Base-by-base conservation (phyloP, 176 grass and related monocot genomes). In the Luzula sylvatica region DNA sequence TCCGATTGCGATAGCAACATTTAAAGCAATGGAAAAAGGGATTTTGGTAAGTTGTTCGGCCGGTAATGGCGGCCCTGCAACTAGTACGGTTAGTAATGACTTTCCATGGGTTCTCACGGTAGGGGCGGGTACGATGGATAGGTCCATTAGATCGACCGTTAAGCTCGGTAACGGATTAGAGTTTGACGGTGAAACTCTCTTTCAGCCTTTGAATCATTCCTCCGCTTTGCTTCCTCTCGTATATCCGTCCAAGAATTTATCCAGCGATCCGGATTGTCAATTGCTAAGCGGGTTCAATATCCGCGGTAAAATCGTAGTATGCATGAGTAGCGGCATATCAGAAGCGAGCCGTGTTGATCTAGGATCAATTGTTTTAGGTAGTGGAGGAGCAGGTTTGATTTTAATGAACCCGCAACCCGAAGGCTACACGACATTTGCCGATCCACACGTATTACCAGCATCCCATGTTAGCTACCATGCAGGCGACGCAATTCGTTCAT, bases 31-130 rank as follows among this genome's bases (percentile, higher is more conserved):
- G 70, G 77, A 94, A 77, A 83, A 76, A 20, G 89, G 83, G 23
- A 88, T 88, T 27, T 68, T 88, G 41, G 89, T 88, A 54, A 84
- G 76, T 56, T 84, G 73, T 60, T 72, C 89, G 1, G 83, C 79
- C 8, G 89, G 89, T n/a, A 88, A 95, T 57, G 56, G 48, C 0
- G 83, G 83, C 0, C 89, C 89, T 0, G 69, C 55, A 1, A 61
- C 65, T 16, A 58, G 77, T 1, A 45, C 78, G 3, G 68, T 82
- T 17, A 55, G 66, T 19, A 90, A 98, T 55, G 92, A 73, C 4
- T 86, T 82, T 35, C 92, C 85, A 0, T 90, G 92, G 85, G 74
- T 98, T 59, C 85, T 98, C 51, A 98, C 92, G 18, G 92, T 98
- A 26, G 92, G 63, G 0, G 92, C 85, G 3, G 74, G 81, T 47